Evolutionary conservation across 1,139 yeast species (phyloP).

Genomic region (Blastobotrys aristatus): DNA sequence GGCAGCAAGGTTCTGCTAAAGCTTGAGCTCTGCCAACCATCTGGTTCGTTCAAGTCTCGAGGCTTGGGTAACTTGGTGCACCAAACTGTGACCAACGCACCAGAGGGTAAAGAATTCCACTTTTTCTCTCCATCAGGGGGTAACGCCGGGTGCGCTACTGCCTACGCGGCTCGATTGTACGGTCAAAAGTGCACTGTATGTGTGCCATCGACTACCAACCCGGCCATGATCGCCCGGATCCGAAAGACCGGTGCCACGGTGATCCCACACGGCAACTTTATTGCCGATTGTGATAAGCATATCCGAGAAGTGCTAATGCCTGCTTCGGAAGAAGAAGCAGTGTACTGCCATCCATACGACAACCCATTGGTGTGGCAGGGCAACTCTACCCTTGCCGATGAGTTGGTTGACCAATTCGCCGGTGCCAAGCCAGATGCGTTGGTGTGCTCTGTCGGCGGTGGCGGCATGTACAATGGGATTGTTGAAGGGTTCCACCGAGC

Average conservation of each 20-base stretch:
- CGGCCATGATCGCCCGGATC: conserved; percentile 41
- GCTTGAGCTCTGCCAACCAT: conserved; percentile 61
- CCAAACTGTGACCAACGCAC: conserved; percentile 25
- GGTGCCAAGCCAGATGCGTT: conserved; percentile 47
- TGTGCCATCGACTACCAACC: conserved; percentile 48
- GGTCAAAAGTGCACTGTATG: conserved; percentile 56
- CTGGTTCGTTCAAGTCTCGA: conserved; percentile 66
- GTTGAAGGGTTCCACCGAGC: conserved; percentile 50
- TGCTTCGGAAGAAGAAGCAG: conserved; percentile 27
- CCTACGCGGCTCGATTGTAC: conserved; percentile 47
- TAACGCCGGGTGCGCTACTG: conserved; percentile 74
- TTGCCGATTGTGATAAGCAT: conserved; percentile 59
- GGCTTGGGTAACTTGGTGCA: conserved; percentile 36
- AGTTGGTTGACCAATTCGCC: conserved; percentile 44
- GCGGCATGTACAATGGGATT: conserved; percentile 65
- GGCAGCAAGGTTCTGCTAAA: conserved; percentile 47
- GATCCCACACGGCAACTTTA: conserved; percentile 50
- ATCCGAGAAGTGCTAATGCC: conserved; percentile 40
- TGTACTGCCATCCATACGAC: conserved; percentile 70
- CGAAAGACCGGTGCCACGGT: conserved; percentile 52
- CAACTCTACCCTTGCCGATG: conserved; percentile 56
- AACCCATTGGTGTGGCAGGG: conserved; percentile 67
- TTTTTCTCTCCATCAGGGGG: conserved; percentile 75
- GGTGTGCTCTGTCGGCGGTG: conserved; percentile 72
- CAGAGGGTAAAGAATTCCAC: conserved; percentile 36